A percentile compares a stretch with the other conserved stretches of the same genome.
phyloP scores from a whole-genome alignment of 345 rosid genomes.

The Brassica rapa region DNA sequence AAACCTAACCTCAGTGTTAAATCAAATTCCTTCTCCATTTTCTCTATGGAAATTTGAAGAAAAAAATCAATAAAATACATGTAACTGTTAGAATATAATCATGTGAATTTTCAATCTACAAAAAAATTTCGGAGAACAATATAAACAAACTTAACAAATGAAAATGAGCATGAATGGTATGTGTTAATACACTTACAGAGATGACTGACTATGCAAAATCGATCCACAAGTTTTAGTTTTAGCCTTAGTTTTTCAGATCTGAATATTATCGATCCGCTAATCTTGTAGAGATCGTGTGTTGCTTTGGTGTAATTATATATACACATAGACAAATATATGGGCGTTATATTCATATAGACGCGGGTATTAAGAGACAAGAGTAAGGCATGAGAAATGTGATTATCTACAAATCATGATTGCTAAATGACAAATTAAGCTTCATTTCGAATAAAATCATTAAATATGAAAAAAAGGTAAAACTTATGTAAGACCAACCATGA shows the following conservation, averaged over 20 bases:
- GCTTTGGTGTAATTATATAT: slow-evolving; percentile 31
- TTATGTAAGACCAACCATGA: slow-evolving; percentile 22
- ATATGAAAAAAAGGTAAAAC: slow-evolving; percentile 28
- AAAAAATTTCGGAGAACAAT: neutral
- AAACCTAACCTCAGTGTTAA: slow-evolving; percentile 40
- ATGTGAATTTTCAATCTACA: neutral
- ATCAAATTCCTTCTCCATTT: slow-evolving; percentile 33
- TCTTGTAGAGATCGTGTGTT: slow-evolving; percentile 38
- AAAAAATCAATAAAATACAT: neutral
- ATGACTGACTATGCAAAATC: neutral
- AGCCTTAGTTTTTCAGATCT: slow-evolving; percentile 13
- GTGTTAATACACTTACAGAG: slow-evolving; percentile 33
- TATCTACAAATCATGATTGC: slow-evolving; percentile 44
- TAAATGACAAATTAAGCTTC: slow-evolving; percentile 42
- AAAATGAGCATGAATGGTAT: slow-evolving; percentile 5
- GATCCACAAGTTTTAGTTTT: slow-evolving; percentile 11
- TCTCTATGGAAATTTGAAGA: neutral
- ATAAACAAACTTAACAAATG: slow-evolving; percentile 2
- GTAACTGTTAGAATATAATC: neutral
- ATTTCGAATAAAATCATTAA: slow-evolving; percentile 16
- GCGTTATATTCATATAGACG: neutral
- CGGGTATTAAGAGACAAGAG: slow-evolving; percentile 7
- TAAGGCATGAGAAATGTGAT: slow-evolving; percentile 44
- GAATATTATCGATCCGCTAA: slow-evolving; percentile 36
- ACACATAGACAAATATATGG: slow-evolving; percentile 1